A percentile compares a stretch with the other conserved stretches of the same genome.
Evolutionary conservation across 129 eudicot species (phyloP).

Genomic region (Solidago caesia): DNA sequence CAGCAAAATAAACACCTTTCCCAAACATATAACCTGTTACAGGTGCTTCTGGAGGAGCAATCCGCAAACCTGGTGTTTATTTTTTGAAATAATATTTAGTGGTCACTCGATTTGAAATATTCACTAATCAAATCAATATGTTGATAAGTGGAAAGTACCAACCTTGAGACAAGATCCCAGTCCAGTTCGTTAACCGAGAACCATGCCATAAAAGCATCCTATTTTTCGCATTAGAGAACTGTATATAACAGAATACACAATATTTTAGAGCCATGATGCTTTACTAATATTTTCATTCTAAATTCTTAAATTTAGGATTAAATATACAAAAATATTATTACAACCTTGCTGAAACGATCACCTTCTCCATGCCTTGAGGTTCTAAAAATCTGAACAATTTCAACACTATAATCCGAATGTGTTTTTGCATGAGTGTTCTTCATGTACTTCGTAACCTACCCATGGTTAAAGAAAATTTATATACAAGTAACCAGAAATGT

Average conservation of each 20-base stretch:
- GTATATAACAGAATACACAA: conserved; percentile 19
- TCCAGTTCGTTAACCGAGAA: conserved; percentile 93
- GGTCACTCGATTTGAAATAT: neutral
- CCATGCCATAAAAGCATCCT: conserved; percentile 99
- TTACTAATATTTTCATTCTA: neutral
- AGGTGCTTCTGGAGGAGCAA: conserved; percentile 99
- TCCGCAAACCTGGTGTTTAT: conserved; percentile 72
- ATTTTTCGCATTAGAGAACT: conserved; percentile 71
- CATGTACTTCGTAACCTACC: conserved; percentile 70
- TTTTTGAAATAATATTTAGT: neutral
- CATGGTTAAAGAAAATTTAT: conserved; percentile 4
- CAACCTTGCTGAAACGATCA: conserved; percentile 77
- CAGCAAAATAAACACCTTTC: conserved; percentile 98
- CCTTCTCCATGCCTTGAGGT: conserved; percentile 82
- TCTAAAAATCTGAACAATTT: conserved; percentile 76
- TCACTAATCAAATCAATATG: neutral
- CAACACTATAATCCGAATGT: conserved; percentile 66
- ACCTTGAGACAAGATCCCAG: conserved; percentile 95
- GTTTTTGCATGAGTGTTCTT: conserved; percentile 95
- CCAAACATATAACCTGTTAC: conserved; percentile 95
- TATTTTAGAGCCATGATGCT: conserved; percentile 6
- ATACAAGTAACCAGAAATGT: conserved; percentile 5
- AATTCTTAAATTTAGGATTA: conserved; percentile 1
- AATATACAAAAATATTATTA: neutral
- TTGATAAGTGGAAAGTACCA: neutral